Evolutionary conservation across 352 stramenopile genomes (phyloP).

Genomic region (Pythium scleroteichum): DNA sequence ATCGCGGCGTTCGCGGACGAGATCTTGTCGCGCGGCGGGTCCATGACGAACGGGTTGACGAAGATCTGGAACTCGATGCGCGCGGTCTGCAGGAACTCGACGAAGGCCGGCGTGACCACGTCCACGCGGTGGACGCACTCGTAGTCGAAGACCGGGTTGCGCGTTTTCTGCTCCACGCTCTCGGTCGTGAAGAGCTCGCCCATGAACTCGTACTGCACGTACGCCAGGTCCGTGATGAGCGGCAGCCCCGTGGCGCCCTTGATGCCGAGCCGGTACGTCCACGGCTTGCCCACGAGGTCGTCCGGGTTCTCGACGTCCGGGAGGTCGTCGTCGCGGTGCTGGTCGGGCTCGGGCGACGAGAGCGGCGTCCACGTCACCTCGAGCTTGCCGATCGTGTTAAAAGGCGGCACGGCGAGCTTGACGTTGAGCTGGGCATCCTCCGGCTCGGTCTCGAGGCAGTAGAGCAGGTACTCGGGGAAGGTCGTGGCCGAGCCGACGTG

Average conservation of each 20-base stretch:
- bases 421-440: constrained; percentile 89
- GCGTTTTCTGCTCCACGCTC: constrained; percentile 87
- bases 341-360: constrained; percentile 68
- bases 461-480: constrained; percentile 93
- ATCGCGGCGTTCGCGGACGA: constrained; percentile 75
- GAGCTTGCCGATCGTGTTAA: constrained; percentile 93
- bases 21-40: constrained; percentile 82
- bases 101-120: constrained; percentile 86
- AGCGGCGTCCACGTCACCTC: constrained; percentile 90
- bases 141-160: constrained; percentile 91
- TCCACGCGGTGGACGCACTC: constrained; percentile 85
- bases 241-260: constrained; percentile 81
- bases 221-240: constrained; percentile 88
- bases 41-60: constrained; percentile 88
- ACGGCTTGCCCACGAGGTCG: constrained; percentile 87
- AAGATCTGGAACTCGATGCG: constrained; percentile 89
- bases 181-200: constrained; percentile 92
- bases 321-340: constrained; percentile 64
- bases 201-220: constrained; percentile 93
- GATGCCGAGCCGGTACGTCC: constrained; percentile 90
- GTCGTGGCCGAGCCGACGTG: constrained; percentile 89
- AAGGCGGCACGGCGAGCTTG: constrained; percentile 90
- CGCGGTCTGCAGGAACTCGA: constrained; percentile 80
- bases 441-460: constrained; percentile 91
- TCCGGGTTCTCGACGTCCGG: constrained; percentile 73